These are phyloP conservation scores for Hypomyces perniciosus DNA, from an alignment of 2,329 filamentous ascomycete genomes.

Conservation along the genomic window DNA sequence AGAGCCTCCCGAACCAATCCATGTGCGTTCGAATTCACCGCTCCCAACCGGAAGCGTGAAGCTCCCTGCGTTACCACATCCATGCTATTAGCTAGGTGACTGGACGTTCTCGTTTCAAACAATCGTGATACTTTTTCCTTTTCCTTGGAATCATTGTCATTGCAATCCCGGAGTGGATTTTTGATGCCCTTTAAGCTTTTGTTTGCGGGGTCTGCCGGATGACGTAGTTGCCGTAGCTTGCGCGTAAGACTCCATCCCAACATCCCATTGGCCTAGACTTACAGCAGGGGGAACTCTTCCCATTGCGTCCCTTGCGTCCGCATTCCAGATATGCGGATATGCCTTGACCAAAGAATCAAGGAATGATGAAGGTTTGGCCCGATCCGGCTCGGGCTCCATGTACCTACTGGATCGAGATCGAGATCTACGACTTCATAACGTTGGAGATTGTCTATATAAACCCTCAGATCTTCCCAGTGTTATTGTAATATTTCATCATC, in stretches of 20 bases:
- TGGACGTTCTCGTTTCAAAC: no score
- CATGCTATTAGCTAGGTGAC: no score
- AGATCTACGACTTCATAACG: neutral
- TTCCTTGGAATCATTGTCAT: neutral
- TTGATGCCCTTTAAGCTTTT: neutral
- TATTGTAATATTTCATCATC: neutral
- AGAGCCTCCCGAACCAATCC: no score
- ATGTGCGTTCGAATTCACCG: no score
- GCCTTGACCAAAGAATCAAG: neutral
- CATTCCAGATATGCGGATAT: neutral
- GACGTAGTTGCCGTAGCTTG: neutral
- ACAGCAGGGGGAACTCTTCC: neutral
- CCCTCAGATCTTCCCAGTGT: neutral
- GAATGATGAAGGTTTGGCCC: neutral
- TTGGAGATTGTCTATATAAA: slow-evolving; percentile 13
- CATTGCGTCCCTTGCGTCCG: neutral
- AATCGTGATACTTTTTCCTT: neutral
- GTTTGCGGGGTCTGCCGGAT: neutral
- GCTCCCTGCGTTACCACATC: no score
- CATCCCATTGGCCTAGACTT: neutral
- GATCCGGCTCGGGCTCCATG: no score
- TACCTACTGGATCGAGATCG: neutral
- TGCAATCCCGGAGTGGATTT: neutral
- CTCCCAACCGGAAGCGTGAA: no score
- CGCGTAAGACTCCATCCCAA: neutral